Evolutionary conservation across 192 early-diverging fungal genomes (phyloP), one percentile per base, ranked within the genome.

Genomic region (Coemansia sp.): DNA sequence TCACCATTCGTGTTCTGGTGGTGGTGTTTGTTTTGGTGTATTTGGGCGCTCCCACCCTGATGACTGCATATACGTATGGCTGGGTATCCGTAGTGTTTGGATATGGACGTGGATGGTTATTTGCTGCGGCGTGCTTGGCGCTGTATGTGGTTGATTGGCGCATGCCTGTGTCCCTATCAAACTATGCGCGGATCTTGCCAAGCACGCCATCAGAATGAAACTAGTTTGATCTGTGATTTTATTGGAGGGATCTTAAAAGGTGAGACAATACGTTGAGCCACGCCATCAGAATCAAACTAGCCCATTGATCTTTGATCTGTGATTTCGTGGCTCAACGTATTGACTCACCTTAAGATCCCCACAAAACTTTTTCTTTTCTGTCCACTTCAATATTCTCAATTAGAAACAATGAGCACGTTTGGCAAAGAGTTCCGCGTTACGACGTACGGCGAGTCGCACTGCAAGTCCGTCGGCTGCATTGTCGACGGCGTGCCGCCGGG

Each of bases 401-500:
- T 35, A 35, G 6, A 35, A 6, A 8, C 32, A 54, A 93, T 93
- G 94, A 90, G 88, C 63, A 87, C 88, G 10, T 95, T 95, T 83
- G 94, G 94, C 60, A 89, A 76, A 29, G 75, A 86, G 56, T 95
- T 88, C 82, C 86, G 92, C 60, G 91, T 97, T 17, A 94, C 94
- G 2, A 98, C 96, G 35, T 97, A 89, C 80, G 96, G 96, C 63
- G 96, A 98, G 82, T 97, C 94, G 35, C 97, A 98, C 84, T 98
- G 97, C 84, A 97, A 96, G 67, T 94, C 88, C 14, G 95, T 98
- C 6, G 95, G 95, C 55, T 94, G 94, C 58, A 95, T 98, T 63
- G 83, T 98, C 60, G 97, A 98, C 69, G 95, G 95, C 51, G 89
- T 88, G 62, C 97, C 97, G 23, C 97, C 97, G 3, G 95, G 97